Percentiles rank a stretch among this genome's conserved stretches.
Evolutionary conservation across 176 grass and related monocot species (phyloP).

Genomic region (Leersia perrieri): DNA sequence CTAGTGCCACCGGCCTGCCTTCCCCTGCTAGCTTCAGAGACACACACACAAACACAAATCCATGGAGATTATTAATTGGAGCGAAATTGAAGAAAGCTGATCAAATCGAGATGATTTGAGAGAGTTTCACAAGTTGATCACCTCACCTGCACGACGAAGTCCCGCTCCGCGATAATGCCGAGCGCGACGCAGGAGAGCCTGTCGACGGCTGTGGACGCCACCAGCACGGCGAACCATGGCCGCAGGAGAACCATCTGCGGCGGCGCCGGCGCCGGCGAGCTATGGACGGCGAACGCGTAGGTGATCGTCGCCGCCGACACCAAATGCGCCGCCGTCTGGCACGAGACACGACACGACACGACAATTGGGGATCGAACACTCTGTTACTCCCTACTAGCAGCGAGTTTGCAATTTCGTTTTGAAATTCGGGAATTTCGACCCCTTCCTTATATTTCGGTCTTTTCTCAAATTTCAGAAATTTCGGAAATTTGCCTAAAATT

Average conservation of each 20-base stretch:
- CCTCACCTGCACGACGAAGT: constrained; percentile 50
- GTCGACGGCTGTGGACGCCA: constrained; percentile 48
- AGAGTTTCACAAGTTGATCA: too few relatives aligned
- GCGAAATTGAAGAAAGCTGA: background rate
- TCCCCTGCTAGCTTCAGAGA: constrained; percentile 53
- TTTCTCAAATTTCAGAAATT: too few relatives aligned
- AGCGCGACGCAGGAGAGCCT: constrained; percentile 47
- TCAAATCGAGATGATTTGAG: background rate
- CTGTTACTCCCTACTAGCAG: too few relatives aligned
- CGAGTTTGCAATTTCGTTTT: too few relatives aligned
- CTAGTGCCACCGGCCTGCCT: constrained; percentile 48
- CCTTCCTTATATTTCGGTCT: too few relatives aligned
- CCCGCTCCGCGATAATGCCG: constrained; percentile 50
- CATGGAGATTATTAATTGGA: background rate
- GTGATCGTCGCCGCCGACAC: constrained; percentile 50
- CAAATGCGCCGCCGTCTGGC: constrained; percentile 52
- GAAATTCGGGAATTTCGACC: too few relatives aligned
- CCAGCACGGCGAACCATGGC: constrained; percentile 59
- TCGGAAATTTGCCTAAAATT: too few relatives aligned
- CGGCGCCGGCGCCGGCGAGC: background rate
- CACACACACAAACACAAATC: background rate
- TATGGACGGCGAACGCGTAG: constrained; percentile 26
- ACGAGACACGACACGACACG: background rate
- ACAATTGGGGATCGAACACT: background rate
- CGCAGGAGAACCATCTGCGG: constrained; percentile 30